Evolutionary conservation across 176 grass and related monocot species (phyloP).

Genomic region (Miscanthus lutarioriparius): DNA sequence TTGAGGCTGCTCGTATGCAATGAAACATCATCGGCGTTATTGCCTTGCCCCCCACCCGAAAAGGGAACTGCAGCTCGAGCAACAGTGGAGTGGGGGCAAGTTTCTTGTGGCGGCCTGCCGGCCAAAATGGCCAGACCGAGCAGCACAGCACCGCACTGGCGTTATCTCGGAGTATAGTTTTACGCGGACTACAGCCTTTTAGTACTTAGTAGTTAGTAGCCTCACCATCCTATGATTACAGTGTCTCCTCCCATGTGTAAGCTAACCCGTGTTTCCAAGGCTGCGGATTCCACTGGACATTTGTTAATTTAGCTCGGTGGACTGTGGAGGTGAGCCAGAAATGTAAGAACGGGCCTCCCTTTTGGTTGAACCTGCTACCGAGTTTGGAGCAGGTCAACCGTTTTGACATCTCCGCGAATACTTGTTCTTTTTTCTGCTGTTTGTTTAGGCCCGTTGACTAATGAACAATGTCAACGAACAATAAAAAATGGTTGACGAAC

Average conservation of each 20-base stretch:
- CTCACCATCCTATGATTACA: constrained; percentile 37
- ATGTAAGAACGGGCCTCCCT: background rate
- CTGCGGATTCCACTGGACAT: background rate
- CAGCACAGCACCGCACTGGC: background rate
- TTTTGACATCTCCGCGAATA: background rate
- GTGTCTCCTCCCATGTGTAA: background rate
- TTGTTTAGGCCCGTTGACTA: background rate
- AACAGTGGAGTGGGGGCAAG: too few relatives aligned
- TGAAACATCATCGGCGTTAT: background rate
- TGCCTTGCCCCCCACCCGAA: background rate
- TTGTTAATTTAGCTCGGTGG: background rate
- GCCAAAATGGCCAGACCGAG: background rate
- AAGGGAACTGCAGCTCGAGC: background rate
- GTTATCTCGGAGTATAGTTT: background rate
- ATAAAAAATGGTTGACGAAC: constrained; percentile 6
- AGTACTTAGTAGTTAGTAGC: background rate
- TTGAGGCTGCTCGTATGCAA: background rate
- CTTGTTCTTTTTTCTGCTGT: background rate
- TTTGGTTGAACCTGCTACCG: constrained; percentile 32
- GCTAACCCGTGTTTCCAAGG: background rate
- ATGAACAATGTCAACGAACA: background rate
- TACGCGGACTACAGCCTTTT: background rate
- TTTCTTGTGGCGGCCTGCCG: background rate
- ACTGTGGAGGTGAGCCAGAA: background rate
- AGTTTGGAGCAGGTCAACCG: constrained; percentile 34